Percentiles rank a stretch among this genome's conserved stretches.
phyloP scores from a whole-genome alignment of 805 yeast species.

The Danielia reshetovae region DNA sequence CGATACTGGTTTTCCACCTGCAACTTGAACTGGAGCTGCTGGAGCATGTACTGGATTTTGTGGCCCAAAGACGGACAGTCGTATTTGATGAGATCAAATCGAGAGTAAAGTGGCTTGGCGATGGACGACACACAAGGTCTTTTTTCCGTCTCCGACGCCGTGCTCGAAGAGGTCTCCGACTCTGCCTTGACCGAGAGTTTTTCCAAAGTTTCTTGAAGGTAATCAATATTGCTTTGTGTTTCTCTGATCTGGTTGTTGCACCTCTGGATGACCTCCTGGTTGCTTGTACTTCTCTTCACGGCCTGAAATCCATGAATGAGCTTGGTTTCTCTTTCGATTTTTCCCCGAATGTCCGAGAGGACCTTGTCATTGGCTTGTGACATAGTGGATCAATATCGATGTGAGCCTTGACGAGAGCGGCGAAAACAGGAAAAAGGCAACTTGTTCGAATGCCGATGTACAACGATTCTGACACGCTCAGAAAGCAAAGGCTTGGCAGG shows the following conservation, averaged over 20 bases:
- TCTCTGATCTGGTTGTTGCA: conserved; percentile 90
- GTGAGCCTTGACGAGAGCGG: too few species aligned
- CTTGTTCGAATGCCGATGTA: too few species aligned
- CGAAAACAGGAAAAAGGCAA: too few species aligned
- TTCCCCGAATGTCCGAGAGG: conserved; percentile 67
- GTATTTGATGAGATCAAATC: conserved; percentile 80
- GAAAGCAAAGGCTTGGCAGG: not conserved
- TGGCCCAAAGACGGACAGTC: conserved; percentile 95
- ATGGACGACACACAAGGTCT: conserved; percentile 7
- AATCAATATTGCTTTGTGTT: conserved; percentile 86
- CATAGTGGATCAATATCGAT: conserved; percentile 8
- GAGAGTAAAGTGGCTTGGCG: conserved; percentile 49
- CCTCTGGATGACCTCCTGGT: conserved; percentile 79
- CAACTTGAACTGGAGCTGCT: conserved; percentile 87
- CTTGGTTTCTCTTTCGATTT: conserved; percentile 84
- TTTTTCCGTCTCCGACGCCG: not conserved
- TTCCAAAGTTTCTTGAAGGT: conserved; percentile 71
- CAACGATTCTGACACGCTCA: not conserved
- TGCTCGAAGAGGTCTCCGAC: conserved; percentile 2
- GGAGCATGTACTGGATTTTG: conserved; percentile 91
- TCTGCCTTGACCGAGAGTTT: conserved; percentile 45
- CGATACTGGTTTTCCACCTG: conserved; percentile 92
- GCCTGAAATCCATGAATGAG: conserved; percentile 85
- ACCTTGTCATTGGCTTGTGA: conserved; percentile 24
- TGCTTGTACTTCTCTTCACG: conserved; percentile 72